Conservation (phyloP, 1,139 yeast genomes). For the Waltiozyma solani region DNA sequence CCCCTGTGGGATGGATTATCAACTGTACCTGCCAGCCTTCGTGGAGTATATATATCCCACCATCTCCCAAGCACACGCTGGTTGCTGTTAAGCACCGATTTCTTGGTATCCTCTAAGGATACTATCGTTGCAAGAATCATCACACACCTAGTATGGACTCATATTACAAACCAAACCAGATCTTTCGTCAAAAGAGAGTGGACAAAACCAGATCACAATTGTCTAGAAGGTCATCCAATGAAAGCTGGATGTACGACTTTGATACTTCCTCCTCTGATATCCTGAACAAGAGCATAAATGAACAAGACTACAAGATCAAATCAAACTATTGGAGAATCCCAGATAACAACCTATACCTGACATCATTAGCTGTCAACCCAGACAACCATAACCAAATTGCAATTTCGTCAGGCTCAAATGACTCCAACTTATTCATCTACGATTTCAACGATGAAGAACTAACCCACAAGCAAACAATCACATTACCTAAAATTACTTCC, state of each 20-base stretch:
- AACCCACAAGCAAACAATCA: slow-evolving; percentile 66
- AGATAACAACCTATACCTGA: slow-evolving; percentile 44
- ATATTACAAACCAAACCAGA: slow-evolving; percentile 13
- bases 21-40: no score
- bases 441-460: slow-evolving; percentile 40
- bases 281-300: slow-evolving; percentile 31
- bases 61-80: no score
- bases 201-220: slow-evolving; percentile 9
- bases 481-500: slow-evolving; percentile 57
- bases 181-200: slow-evolving; percentile 19
- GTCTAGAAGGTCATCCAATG: slow-evolving; percentile 10
- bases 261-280: slow-evolving; percentile 4
- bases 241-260: slow-evolving; percentile 14
- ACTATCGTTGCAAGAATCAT: no score
- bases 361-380: slow-evolving; percentile 42
- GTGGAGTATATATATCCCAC: no score
- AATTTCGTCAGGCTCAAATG: slow-evolving; percentile 47
- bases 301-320: slow-evolving; percentile 32
- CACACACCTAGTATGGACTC: no score
- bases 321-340: slow-evolving; percentile 70
- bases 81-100: no score
- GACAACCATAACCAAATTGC: slow-evolving; percentile 43
- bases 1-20: no score
- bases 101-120: no score
- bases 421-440: slow-evolving; percentile 54